Evolutionary conservation across 768 basidiomycete species (phyloP).

Genomic region (Stropharia rugosoannulata): DNA sequence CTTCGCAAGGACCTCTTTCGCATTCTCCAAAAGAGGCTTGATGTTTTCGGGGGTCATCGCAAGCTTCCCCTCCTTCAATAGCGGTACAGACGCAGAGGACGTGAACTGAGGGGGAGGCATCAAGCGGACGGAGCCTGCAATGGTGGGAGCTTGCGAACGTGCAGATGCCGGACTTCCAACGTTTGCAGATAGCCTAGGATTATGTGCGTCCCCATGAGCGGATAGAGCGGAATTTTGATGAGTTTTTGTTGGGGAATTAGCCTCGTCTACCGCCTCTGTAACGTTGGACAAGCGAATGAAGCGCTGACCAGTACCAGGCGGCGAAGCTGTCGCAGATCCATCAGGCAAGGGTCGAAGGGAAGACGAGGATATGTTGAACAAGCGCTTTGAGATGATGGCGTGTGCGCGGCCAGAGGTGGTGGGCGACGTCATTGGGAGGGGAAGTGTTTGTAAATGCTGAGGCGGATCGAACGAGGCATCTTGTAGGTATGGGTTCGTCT

Average conservation of each 20-base stretch:
- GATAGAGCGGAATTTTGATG: too few relatives aligned
- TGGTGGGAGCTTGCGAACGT: neutral
- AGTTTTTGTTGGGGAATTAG: slow-evolving; percentile 1
- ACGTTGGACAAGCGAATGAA: slow-evolving; percentile 69
- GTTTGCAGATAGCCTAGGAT: too few relatives aligned
- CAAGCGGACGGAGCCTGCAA: slow-evolving; percentile 60
- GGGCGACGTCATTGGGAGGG: neutral
- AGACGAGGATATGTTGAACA: slow-evolving; percentile 45
- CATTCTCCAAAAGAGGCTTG: slow-evolving; percentile 76
- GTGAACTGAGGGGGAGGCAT: slow-evolving; percentile 35
- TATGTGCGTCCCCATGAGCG: too few relatives aligned
- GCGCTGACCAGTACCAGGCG: slow-evolving; percentile 29
- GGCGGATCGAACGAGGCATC: slow-evolving; percentile 20
- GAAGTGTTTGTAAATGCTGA: slow-evolving; percentile 14
- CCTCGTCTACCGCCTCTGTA: slow-evolving; percentile 51
- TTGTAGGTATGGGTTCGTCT: slow-evolving; percentile 25
- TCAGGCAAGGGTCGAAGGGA: slow-evolving; percentile 16
- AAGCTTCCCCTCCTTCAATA: slow-evolving; percentile 36
- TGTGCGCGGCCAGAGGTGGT: slow-evolving; percentile 14
- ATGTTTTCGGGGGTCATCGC: slow-evolving; percentile 91
- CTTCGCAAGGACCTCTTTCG: slow-evolving; percentile 67
- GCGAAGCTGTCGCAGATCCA: slow-evolving; percentile 11
- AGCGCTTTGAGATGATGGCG: slow-evolving; percentile 41
- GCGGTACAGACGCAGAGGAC: neutral
- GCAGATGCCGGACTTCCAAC: too few relatives aligned